phyloP scores from a whole-genome alignment of 2,329 filamentous ascomycete species.

The Fusarium sp. region DNA sequence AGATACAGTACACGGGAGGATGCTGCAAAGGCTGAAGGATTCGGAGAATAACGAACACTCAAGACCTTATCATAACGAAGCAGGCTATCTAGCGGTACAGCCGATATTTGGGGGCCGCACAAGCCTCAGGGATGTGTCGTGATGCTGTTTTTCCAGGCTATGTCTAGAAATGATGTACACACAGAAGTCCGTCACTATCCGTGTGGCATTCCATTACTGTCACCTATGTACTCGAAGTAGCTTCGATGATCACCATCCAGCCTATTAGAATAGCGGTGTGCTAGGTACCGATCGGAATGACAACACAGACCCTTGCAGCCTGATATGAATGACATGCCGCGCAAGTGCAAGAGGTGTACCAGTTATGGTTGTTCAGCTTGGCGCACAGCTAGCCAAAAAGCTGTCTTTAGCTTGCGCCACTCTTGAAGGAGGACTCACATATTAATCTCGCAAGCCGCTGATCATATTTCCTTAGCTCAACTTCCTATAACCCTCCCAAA shows the following conservation, averaged over 20 bases:
- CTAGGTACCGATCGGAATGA: neutral
- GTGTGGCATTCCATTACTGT: too few relatives aligned
- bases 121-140: too few relatives aligned
- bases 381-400: neutral
- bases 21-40: too few relatives aligned
- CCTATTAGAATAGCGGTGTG: neutral
- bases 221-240: neutral
- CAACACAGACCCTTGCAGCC: neutral
- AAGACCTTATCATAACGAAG: too few relatives aligned
- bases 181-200: too few relatives aligned
- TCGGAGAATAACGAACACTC: too few relatives aligned
- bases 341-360: neutral
- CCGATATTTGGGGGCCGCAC: too few relatives aligned
- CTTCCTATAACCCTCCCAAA: neutral
- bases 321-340: neutral
- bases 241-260: neutral
- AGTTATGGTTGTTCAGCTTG: neutral
- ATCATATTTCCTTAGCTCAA: neutral
- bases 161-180: too few relatives aligned
- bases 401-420: neutral
- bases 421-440: neutral
- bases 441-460: neutral
- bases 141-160: too few relatives aligned
- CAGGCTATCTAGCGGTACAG: too few relatives aligned
- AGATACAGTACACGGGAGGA: too few relatives aligned